phyloP scores from a whole-genome alignment of 1,284 basidiomycete species.

The Rhizopogon hawkerae region DNA sequence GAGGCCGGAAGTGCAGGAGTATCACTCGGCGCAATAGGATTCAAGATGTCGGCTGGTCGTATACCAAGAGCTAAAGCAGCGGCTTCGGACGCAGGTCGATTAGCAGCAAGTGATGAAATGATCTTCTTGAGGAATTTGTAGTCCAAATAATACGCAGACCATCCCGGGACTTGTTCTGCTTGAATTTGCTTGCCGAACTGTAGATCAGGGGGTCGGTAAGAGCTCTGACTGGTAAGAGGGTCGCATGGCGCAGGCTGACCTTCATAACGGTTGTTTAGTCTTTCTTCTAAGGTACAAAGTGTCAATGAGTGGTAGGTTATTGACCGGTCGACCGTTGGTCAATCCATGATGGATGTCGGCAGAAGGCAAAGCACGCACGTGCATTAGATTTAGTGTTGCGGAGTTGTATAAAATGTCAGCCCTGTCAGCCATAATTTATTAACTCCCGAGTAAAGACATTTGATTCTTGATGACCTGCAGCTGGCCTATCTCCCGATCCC shows the following conservation, averaged over 20 bases:
- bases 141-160: conserved; percentile 94
- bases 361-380: conserved; percentile 19
- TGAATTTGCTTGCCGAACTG: conserved; percentile 99
- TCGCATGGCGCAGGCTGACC: conserved; percentile 13
- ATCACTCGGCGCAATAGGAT: conserved; percentile 8
- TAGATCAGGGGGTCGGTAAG: conserved; percentile 4
- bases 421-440: no score
- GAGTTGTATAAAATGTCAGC: not conserved
- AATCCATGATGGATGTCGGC: conserved; percentile 22
- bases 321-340: conserved; percentile 8
- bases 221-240: not conserved
- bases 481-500: no score
- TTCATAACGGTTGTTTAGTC: conserved; percentile 21
- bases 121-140: conserved; percentile 99
- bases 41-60: conserved; percentile 57
- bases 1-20: conserved; percentile 11
- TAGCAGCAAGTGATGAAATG: conserved; percentile 93
- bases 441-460: no score
- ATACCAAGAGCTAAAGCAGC: conserved; percentile 80
- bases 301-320: not conserved
- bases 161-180: conserved; percentile 94
- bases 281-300: conserved; percentile 2
- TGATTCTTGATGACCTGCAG: no score
- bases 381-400: conserved; percentile 11
- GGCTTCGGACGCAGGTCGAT: conserved; percentile 82